Evolutionary conservation across 2,329 filamentous ascomycete genomes (phyloP).

Genomic region (Aspergillus carbonarius): DNA sequence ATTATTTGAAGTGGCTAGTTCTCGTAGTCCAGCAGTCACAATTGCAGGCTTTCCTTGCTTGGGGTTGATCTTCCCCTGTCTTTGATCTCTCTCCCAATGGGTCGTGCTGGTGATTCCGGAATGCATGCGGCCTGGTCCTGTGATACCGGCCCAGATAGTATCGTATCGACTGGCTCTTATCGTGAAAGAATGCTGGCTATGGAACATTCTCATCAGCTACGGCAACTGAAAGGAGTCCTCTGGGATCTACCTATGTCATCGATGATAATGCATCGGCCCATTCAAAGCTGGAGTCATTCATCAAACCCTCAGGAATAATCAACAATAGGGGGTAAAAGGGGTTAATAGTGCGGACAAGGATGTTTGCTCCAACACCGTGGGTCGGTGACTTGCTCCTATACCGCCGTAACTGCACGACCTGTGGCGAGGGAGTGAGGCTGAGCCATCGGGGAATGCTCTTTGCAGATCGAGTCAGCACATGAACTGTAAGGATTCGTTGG

Average conservation of each 20-base stretch:
- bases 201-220: background rate
- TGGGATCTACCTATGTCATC: background rate
- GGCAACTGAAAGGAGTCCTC: background rate
- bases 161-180: background rate
- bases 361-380: background rate
- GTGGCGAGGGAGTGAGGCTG: background rate
- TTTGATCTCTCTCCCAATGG: background rate
- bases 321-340: slow-evolving; percentile 14
- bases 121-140: background rate
- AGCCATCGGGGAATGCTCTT: background rate
- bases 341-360: slow-evolving; percentile 5
- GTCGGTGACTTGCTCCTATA: slow-evolving; percentile 11
- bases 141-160: background rate
- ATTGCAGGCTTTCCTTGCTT: background rate
- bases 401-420: background rate
- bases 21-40: background rate
- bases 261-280: background rate
- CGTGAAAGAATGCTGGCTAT: background rate
- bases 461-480: background rate
- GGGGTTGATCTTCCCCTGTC: background rate
- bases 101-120: background rate
- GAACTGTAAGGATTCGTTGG: background rate
- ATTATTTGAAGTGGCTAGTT: background rate
- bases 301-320: background rate
- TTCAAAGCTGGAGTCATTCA: background rate